Evolutionary conservation across 768 basidiomycete species (phyloP).

Genomic region (Chalciporus chontae): DNA sequence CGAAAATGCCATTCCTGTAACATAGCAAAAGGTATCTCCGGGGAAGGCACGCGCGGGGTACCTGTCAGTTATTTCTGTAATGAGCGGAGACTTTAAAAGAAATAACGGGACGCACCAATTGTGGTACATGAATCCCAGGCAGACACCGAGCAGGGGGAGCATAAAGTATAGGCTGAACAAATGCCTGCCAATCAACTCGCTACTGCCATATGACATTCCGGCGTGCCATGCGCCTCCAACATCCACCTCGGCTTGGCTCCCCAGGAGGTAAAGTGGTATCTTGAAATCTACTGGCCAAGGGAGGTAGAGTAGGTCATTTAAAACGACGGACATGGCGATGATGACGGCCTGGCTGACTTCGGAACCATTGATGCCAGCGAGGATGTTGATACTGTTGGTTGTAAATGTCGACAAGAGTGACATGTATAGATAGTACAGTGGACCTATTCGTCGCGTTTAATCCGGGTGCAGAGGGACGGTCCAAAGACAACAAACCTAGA

Average conservation of each 20-base stretch:
- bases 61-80: constrained; percentile 44
- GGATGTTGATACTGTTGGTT: constrained; percentile 98
- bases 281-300: constrained; percentile 79
- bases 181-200: constrained; percentile 86
- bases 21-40: constrained; percentile 96
- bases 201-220: constrained; percentile 82
- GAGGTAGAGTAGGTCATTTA: constrained; percentile 94
- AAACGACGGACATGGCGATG: constrained; percentile 83
- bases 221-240: constrained; percentile 79
- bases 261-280: constrained; percentile 68
- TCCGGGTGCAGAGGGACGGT: not conserved
- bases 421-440: constrained; percentile 96
- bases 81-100: not conserved
- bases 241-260: constrained; percentile 61
- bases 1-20: constrained; percentile 97
- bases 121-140: constrained; percentile 86
- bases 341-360: constrained; percentile 93
- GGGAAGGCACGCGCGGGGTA: constrained; percentile 94
- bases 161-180: constrained; percentile 97
- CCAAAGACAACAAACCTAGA: constrained; percentile 66
- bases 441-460: constrained; percentile 50
- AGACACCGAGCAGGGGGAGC: constrained; percentile 90
- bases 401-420: constrained; percentile 92
- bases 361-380: constrained; percentile 95
- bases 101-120: constrained; percentile 69